These are phyloP conservation scores for Bacidia rubella DNA, from an alignment of 495 filamentous ascomycete genomes.

Conservation along the genomic window DNA sequence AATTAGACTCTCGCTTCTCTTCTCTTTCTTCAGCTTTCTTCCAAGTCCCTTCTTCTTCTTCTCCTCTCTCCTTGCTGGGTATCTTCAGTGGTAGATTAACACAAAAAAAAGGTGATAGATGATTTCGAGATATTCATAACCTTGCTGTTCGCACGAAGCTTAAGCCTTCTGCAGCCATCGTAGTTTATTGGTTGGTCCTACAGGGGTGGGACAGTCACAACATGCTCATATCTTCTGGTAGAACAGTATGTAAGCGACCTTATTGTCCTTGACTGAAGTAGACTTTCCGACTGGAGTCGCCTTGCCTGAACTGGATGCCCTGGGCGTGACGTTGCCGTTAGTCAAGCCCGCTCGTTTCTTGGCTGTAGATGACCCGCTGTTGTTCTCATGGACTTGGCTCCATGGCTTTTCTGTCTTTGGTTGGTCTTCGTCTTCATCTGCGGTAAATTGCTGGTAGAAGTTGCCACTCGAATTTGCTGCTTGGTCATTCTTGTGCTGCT, in stretches of 20 bases:
- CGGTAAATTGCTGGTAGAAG: constrained; percentile 57
- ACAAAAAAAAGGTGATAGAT: not conserved
- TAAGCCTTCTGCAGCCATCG: no score
- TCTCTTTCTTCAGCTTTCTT: not conserved
- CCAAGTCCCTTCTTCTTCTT: not conserved
- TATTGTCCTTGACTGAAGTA: constrained; percentile 73
- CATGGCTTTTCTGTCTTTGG: constrained; percentile 54
- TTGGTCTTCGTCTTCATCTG: constrained; percentile 43
- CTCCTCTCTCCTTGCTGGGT: not conserved
- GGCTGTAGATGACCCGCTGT: constrained; percentile 20
- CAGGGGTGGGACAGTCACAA: no score
- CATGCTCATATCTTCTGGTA: constrained; percentile 68
- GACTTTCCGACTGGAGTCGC: constrained; percentile 43
- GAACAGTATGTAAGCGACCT: constrained; percentile 92
- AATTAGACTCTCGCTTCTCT: no score
- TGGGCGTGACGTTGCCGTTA: constrained; percentile 47
- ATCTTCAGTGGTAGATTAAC: not conserved
- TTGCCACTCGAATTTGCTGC: constrained; percentile 35
- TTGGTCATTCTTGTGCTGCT: constrained; percentile 48
- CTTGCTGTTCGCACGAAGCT: no score
- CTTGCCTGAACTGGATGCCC: constrained; percentile 37
- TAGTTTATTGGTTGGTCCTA: no score
- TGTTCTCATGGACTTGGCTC: constrained; percentile 67
- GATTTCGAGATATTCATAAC: no score
- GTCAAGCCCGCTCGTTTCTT: constrained; percentile 52